phyloP scores from a whole-genome alignment of 2,329 filamentous ascomycete species.

The Pseudocercospora pini-densiflorae region DNA sequence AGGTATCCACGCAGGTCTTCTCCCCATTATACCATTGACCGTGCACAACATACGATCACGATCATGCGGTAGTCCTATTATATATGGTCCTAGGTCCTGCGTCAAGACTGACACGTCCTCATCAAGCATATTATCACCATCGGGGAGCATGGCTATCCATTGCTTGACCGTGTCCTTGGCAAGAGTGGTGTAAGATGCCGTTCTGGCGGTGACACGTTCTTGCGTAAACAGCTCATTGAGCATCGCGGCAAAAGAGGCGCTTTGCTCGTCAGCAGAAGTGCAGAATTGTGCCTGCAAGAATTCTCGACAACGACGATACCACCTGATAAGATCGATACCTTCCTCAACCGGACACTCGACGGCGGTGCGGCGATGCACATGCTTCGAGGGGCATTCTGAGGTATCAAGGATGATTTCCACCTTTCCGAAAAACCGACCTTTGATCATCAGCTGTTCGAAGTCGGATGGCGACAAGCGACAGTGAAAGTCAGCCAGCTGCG shows the following conservation, averaged over 20 bases:
- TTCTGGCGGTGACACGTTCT: not conserved
- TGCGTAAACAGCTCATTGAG: not conserved
- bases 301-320: constrained; percentile 13
- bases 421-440: constrained; percentile 1
- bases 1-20: constrained; percentile 11
- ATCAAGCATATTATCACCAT: not conserved
- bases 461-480: constrained; percentile 1
- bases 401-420: not conserved
- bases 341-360: constrained; percentile 11
- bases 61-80: constrained; percentile 15
- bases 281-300: not conserved
- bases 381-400: constrained; percentile 18
- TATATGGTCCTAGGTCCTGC: constrained; percentile 9
- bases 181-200: not conserved
- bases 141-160: constrained; percentile 3
- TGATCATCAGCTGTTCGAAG: not conserved
- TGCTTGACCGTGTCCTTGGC: not conserved
- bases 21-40: not conserved
- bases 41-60: constrained; percentile 12
- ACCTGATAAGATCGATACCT: constrained; percentile 8
- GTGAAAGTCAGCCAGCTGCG: not conserved
- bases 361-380: constrained; percentile 14
- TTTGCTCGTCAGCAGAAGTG: not conserved
- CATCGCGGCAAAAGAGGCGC: not conserved
- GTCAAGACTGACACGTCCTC: not conserved